Evolutionary conservation across 116 monocot genomes (phyloP), one percentile per base, ranked within the genome.

Genomic region (Zostera marina): DNA sequence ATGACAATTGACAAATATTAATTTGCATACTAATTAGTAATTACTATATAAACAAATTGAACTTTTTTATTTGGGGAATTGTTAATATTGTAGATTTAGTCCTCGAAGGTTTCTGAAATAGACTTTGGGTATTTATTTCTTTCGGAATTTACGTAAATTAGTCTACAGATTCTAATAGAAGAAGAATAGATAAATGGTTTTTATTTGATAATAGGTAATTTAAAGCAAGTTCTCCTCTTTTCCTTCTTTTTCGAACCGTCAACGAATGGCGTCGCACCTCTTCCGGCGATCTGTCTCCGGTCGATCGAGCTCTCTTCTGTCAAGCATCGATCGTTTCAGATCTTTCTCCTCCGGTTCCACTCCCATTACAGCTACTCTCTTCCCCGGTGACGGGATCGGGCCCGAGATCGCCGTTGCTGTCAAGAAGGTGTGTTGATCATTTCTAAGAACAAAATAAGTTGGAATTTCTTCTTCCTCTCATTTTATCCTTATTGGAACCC

Each of bases 341-440:
- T 52, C 47, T 46, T 25, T 72, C 46, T 66, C 66, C 3, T 64
- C 71, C 14, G 12, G 15, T 10, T 44, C n/a, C 11, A 26, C 24
- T 3, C 41, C 55, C 52, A 72, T 72, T 60, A 22, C 60, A 8
- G 72, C 72, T n/a, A 72, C 72, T n/a, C 72, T 72, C 60, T 72
- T 72, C 61, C 72, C 72, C 19, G 72, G 72, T 10, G 72, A 72
- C 66, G 72, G 72, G 13, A 72, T 72, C 17, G 72, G 72, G 9
- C 72, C 72, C 7, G 72, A 72, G 59, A 72, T 72, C 60, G 66
- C 72, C 25, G 72, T 66, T 21, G 60, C 72, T 46, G 72, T 72
- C 32, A 72, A 72, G 22, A 39, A 66, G 72, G 72, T 72, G 9
- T 44, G 19, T 12, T 7, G 49, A 49, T 17, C 15, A 49, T 9